Evolutionary conservation across 2,329 filamentous ascomycete genomes (phyloP).

Genomic region (Colletotrichum shisoi): DNA sequence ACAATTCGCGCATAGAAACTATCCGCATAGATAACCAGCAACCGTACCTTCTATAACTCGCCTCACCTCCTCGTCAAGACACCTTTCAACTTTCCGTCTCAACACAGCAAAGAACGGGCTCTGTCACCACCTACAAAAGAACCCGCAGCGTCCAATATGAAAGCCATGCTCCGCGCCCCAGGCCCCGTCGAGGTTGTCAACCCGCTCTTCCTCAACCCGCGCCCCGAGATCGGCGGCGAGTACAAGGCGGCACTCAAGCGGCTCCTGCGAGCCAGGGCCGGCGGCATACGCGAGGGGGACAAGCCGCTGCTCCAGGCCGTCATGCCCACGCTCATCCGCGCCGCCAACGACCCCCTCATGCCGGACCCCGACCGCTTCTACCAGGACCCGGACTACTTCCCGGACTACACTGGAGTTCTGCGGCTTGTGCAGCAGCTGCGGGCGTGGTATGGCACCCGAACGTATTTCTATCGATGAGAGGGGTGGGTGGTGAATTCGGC

Average conservation of each 20-base stretch:
- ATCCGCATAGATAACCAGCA: too few relatives aligned
- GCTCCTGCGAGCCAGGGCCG: not conserved
- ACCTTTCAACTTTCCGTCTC: not conserved
- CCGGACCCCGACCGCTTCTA: constrained; percentile 14
- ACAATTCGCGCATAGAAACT: not conserved
- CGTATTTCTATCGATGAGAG: not conserved
- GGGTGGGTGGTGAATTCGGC: too few relatives aligned
- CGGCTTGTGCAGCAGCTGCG: constrained; percentile 5
- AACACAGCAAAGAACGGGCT: not conserved
- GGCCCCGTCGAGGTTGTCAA: not conserved
- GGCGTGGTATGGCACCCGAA: not conserved
- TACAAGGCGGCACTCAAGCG: not conserved
- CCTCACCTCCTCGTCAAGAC: too few relatives aligned
- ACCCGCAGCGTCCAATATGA: not conserved
- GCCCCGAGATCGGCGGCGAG: not conserved
- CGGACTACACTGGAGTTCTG: not conserved
- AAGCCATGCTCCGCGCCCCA: not conserved
- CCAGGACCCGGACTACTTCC: not conserved
- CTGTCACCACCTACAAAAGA: not conserved
- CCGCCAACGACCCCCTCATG: constrained; percentile 10
- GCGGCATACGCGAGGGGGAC: not conserved
- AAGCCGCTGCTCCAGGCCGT: not conserved
- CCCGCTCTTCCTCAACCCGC: not conserved
- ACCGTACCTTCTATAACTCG: not conserved
- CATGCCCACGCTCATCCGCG: constrained; percentile 8